phyloP scores from a whole-genome alignment of 306 rosid species.

The Cicer pinnatifidum region DNA sequence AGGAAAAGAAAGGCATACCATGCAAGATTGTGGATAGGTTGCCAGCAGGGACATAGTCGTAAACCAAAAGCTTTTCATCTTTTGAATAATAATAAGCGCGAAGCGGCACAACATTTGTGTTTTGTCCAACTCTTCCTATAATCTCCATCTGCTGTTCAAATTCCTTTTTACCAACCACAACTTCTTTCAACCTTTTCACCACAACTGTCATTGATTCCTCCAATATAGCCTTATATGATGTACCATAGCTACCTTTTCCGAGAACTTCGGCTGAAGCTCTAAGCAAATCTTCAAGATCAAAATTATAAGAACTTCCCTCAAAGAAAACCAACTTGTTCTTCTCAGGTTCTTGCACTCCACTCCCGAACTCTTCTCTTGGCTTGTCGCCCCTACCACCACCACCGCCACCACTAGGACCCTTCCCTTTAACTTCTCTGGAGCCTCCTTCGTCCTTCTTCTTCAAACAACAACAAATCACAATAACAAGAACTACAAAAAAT shows the following conservation, averaged over 20 bases:
- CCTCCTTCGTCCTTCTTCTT: constrained; percentile 54
- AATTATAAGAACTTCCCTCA: constrained; percentile 84
- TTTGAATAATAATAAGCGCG: constrained; percentile 89
- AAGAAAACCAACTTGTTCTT: constrained; percentile 86
- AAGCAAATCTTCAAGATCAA: constrained; percentile 84
- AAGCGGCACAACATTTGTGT: constrained; percentile 70
- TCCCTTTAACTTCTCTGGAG: constrained; percentile 56
- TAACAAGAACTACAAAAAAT: constrained; percentile 58
- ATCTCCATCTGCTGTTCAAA: constrained; percentile 85
- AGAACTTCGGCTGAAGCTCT: constrained; percentile 90
- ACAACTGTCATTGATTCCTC: constrained; percentile 85
- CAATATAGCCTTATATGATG: constrained; percentile 82
- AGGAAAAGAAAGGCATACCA: constrained; percentile 54
- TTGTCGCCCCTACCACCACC: constrained; percentile 80
- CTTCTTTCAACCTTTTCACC: constrained; percentile 88
- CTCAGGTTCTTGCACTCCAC: constrained; percentile 90
- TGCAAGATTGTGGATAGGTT: constrained; percentile 72
- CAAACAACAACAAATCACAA: constrained; percentile 65
- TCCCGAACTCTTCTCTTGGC: constrained; percentile 85
- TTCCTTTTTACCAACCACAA: constrained; percentile 77
- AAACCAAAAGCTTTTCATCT: constrained; percentile 86
- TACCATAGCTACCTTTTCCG: constrained; percentile 89
- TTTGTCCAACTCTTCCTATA: constrained; percentile 79
- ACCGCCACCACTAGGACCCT: constrained; percentile 63
- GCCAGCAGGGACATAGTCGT: constrained; percentile 67